Evolutionary conservation across 164 flowering plant species (phyloP), one percentile per base, ranked within the genome.

Genomic region (Houttuynia cordata): DNA sequence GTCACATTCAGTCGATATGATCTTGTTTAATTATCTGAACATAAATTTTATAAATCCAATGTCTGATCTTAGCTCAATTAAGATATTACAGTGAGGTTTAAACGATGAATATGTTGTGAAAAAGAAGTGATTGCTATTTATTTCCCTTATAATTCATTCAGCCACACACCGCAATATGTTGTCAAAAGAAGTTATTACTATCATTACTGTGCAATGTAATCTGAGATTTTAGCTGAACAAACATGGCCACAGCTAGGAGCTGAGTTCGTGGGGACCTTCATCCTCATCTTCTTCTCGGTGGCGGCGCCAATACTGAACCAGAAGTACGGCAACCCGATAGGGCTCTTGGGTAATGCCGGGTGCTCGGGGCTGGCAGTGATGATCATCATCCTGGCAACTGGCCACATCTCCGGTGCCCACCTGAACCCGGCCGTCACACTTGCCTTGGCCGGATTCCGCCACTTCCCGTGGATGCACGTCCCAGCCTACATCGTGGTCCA

Each of bases 351-450:
- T 2, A 84, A 84, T 49, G 96, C 96, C 15, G 86, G 86, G 0
- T 81, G 84, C 42, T 86, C 96, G 1, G 96, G 93, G 5, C 75
- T 88, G 14, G 93, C 89, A 3, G 96, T 84, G 67, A 89, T 85
- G 91, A 71, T 86, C 53, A 68, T 89, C 23, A 86, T 89, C 41
- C 65, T 89, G 12, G 80, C 96, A 12, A 89, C 89, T 0, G 96
- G 96, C 6, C 96, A 89, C 75, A 86, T 86, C 56, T 89, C 96
- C 0, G 93, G 96, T 4, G 94, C 96, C 41, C 96, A 89, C 64
- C 78, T 86, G 9, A 89, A 89, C 74, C 96, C 96, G 0, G 78
- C 93, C 1, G 79, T 89, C 50, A 89, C 96, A 13, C 76, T 89
- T 6, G 86, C 91, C 3, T 89, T 86, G 56, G 96, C 96, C 0